Conservation (phyloP, 2,329 filamentous ascomycete species). For the Colletotrichum viniferum region DNA sequence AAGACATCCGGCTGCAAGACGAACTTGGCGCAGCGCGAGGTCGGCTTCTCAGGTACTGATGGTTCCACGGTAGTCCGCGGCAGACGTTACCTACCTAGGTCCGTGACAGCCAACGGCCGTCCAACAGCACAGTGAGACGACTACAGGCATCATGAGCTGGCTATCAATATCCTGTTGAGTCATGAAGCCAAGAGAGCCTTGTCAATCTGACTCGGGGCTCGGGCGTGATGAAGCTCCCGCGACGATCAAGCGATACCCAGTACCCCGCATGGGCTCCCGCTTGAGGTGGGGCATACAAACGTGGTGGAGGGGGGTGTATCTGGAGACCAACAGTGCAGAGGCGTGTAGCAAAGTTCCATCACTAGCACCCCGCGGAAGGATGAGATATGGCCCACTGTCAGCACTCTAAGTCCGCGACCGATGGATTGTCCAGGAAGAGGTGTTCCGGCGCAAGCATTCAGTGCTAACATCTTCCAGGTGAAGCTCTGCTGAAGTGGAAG, state of each 20-base stretch:
- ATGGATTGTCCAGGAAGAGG: neutral
- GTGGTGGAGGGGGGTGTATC: neutral
- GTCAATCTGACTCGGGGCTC: neutral
- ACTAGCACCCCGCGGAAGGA: neutral
- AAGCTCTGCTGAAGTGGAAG: neutral
- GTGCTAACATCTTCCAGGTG: neutral
- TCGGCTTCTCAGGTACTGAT: neutral
- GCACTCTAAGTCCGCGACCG: neutral
- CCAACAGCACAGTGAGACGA: neutral
- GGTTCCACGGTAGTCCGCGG: neutral
- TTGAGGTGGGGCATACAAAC: neutral
- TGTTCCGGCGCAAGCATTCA: neutral
- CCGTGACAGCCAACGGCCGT: neutral
- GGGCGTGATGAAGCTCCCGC: neutral
- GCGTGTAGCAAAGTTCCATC: neutral
- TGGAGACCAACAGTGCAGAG: neutral
- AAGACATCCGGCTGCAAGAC: neutral
- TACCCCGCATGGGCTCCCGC: neutral
- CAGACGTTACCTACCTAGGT: neutral
- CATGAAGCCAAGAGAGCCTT: neutral
- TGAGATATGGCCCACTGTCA: neutral
- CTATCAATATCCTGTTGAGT: neutral
- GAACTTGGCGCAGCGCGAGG: neutral
- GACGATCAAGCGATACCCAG: neutral
- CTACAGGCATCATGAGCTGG: neutral